Evolutionary conservation across 2,329 filamentous ascomycete species (phyloP), one percentile per base, ranked within the genome.

Genomic region (Alternaria burnsii): DNA sequence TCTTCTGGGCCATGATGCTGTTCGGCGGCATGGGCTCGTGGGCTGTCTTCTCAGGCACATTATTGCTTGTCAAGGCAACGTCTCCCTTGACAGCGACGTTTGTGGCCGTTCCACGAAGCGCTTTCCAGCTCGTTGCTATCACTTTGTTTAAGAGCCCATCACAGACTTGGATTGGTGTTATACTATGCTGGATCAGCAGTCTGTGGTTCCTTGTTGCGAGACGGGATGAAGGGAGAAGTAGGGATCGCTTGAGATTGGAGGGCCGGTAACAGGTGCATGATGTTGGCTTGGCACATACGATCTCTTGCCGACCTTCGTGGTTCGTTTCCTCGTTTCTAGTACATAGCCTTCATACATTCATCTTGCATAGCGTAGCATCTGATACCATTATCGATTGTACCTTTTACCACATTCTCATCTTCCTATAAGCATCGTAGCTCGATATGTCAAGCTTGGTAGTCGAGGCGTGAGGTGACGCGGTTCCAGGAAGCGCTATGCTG

Each of bases 1-100:
- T 83, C 71, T 85, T 85, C 74, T 86, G 84, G 84, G 74, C 86
- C 42, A 82, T 86, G 79, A 81, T 83, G 40, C 66, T 81, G 4
- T 82, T 82, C 56, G 82, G 82, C 3, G 82, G 82, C 2, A 70
- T 83, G 7, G 82, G 81, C 4, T 80, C 77, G 0, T 84, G 81
- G 72, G 79, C 82, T 5, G 81, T 85, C 5, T 85, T 86, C 61
- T 78, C 77, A 3, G 74, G 78, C n/a, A 83, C 81, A 2, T 73
- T 85, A 51, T 71, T 85, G 16, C 72, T 86, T 36, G 80, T 83
- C 18, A 80, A 83, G 61, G 80, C 82, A 2, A 86, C 84, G 4
- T 82, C 79, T 60, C 84, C 84, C 3, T 62, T 86, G 4, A 83
- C 82, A 0, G 80, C 82, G 2, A 82, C 81, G 1, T 85, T 85